Evolutionary conservation across 805 yeast genomes (phyloP).

Genomic region (Allodekkera sacchari): DNA sequence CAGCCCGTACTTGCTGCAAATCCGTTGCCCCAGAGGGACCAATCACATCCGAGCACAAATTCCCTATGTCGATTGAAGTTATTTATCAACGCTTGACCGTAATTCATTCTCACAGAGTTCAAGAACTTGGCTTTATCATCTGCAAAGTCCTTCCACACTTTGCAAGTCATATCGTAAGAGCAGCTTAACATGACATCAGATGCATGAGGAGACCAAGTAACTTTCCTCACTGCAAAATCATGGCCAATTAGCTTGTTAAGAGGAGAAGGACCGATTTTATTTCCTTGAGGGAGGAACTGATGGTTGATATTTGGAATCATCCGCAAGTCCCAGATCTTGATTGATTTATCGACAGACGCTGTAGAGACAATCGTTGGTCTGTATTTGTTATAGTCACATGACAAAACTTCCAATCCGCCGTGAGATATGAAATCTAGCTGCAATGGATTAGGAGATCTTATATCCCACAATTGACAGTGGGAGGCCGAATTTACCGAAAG

Average conservation of each 20-base stretch:
- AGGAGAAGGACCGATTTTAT: constrained; percentile 54
- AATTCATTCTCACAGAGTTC: constrained; percentile 35
- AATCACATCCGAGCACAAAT: constrained; percentile 89
- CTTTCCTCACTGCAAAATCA: constrained; percentile 77
- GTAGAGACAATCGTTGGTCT: constrained; percentile 72
- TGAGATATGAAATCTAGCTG: constrained; percentile 61
- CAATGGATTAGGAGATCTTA: constrained; percentile 56
- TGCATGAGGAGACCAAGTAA: constrained; percentile 85
- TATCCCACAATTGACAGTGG: constrained; percentile 74
- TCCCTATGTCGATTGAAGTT: constrained; percentile 69
- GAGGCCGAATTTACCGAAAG: constrained; percentile 71
- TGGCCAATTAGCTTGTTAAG: constrained; percentile 77
- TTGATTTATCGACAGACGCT: constrained; percentile 84
- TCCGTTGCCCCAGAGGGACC: constrained; percentile 95
- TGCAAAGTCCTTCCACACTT: constrained; percentile 75
- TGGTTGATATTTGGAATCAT: constrained; percentile 36
- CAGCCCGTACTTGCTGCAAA: constrained; percentile 94
- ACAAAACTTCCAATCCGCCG: constrained; percentile 69
- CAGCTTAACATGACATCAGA: constrained; percentile 63
- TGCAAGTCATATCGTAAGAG: constrained; percentile 88
- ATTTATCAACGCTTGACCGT: constrained; percentile 44
- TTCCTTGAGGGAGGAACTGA: constrained; percentile 32
- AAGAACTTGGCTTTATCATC: constrained; percentile 47
- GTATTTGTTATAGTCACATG: constrained; percentile 89
- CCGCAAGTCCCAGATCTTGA: constrained; percentile 83